Evolutionary conservation across 257 asterid genomes (phyloP).

Genomic region (Datura wrightii): DNA sequence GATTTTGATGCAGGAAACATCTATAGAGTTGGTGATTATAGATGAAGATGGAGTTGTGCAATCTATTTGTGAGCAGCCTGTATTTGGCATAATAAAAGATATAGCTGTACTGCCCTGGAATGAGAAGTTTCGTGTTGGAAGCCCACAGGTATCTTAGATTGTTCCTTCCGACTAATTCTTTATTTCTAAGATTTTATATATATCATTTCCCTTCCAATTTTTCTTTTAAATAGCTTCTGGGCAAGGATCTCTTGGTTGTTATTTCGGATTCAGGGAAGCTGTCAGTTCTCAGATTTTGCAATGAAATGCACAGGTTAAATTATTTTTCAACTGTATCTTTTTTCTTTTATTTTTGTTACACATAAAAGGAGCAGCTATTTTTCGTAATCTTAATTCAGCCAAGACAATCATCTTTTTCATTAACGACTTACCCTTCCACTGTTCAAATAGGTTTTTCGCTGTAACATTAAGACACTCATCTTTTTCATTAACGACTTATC

Average conservation of each 20-base stretch:
- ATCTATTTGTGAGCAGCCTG: slow-evolving; percentile 87
- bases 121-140: slow-evolving; percentile 56
- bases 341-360: background rate
- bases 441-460: slow-evolving; percentile 73
- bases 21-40: slow-evolving; percentile 79
- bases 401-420: background rate
- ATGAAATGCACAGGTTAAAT: slow-evolving; percentile 88
- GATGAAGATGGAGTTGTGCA: slow-evolving; percentile 85
- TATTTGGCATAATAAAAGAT: slow-evolving; percentile 91
- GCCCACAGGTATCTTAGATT: slow-evolving; percentile 66
- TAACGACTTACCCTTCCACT: slow-evolving; percentile 32
- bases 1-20: slow-evolving; percentile 75
- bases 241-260: slow-evolving; percentile 76
- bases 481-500: slow-evolving; percentile 30
- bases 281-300: slow-evolving; percentile 83
- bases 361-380: background rate
- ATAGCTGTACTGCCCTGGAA: slow-evolving; percentile 87
- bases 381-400: background rate
- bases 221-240: slow-evolving; percentile 59
- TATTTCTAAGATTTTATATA: slow-evolving; percentile 9
- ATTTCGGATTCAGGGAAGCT: slow-evolving; percentile 98
- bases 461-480: slow-evolving; percentile 35
- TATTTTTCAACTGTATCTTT: slow-evolving; percentile 13
- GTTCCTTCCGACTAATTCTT: slow-evolving; percentile 1
- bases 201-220: slow-evolving; percentile 30